These are phyloP conservation scores for Tetrapisispora pingtungensis DNA, from an alignment of 805 yeast genomes.

Conservation along the genomic window DNA sequence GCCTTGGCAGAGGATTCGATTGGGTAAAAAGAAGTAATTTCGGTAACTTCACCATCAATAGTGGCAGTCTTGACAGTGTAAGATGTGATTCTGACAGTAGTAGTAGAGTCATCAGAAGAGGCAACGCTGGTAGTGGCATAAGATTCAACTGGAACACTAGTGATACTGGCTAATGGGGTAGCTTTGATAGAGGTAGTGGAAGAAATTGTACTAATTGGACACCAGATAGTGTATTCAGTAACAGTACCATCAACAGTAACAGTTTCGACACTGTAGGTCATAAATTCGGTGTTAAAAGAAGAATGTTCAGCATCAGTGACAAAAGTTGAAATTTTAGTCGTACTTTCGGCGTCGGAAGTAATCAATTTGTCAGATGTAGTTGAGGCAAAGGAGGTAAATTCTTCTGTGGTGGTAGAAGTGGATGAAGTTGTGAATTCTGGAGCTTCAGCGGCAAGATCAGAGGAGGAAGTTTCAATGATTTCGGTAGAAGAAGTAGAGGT, in stretches of 20 bases:
- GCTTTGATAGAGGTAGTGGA: neutral
- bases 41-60: conserved; percentile 2
- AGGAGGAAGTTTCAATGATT: neutral
- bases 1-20: conserved; percentile 1
- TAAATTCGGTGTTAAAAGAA: neutral
- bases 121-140: neutral
- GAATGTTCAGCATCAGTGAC: neutral
- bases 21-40: conserved; percentile 3
- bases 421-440: neutral
- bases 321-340: neutral
- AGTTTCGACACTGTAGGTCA: conserved; percentile 2
- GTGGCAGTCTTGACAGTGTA: neutral
- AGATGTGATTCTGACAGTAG: neutral
- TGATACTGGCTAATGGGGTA: neutral
- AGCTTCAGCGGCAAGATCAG: neutral
- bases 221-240: conserved; percentile 23
- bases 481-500: neutral
- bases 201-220: conserved; percentile 22
- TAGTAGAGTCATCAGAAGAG: neutral
- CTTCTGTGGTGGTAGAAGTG: neutral
- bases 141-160: neutral
- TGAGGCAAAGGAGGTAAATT: neutral
- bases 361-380: neutral
- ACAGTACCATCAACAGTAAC: neutral
- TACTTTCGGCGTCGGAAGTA: neutral